Evolutionary conservation across 768 basidiomycete species (phyloP).

Genomic region (Calocybe indica): DNA sequence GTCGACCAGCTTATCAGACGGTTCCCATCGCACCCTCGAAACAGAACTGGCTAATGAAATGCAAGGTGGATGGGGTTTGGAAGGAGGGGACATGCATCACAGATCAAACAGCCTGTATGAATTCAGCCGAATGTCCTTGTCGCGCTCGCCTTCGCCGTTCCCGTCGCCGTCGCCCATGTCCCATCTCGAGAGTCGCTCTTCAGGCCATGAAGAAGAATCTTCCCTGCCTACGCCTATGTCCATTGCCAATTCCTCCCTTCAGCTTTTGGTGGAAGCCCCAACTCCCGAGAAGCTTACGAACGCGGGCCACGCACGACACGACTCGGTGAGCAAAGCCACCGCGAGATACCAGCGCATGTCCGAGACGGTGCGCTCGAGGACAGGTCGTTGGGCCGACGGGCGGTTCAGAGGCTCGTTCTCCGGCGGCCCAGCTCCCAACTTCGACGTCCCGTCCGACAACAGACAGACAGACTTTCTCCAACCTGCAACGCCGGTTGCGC

Average conservation of each 20-base stretch:
- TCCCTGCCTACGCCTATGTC: constrained; percentile 11
- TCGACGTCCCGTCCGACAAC: constrained; percentile 4
- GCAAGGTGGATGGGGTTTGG: constrained; percentile 35
- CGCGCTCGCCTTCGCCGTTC: constrained; percentile 30
- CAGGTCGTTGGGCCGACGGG: constrained; percentile 52
- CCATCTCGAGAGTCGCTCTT: constrained; percentile 7
- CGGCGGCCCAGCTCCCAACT: constrained; percentile 6
- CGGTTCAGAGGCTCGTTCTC: constrained; percentile 34
- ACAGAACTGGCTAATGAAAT: constrained; percentile 55
- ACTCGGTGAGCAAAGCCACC: constrained; percentile 15
- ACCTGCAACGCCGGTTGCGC: constrained; percentile 24
- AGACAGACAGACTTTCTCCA: constrained; percentile 1
- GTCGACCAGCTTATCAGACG: constrained; percentile 14
- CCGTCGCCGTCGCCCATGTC: constrained; percentile 12
- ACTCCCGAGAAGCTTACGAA: constrained; percentile 25
- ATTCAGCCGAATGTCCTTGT: constrained; percentile 37
- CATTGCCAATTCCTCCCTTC: constrained; percentile 16
- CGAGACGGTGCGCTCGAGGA: constrained; percentile 51
- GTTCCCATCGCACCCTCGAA: constrained; percentile 35
- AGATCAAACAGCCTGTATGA: constrained; percentile 53
- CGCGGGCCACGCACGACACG: constrained; percentile 4
- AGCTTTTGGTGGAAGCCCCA: constrained; percentile 36
- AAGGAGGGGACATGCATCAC: constrained; percentile 36
- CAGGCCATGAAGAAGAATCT: constrained; percentile 8
- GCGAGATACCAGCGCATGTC: constrained; percentile 35